Base-by-base conservation (phyloP, 805 yeast species). In the Saccharomycopsis vini region DNA sequence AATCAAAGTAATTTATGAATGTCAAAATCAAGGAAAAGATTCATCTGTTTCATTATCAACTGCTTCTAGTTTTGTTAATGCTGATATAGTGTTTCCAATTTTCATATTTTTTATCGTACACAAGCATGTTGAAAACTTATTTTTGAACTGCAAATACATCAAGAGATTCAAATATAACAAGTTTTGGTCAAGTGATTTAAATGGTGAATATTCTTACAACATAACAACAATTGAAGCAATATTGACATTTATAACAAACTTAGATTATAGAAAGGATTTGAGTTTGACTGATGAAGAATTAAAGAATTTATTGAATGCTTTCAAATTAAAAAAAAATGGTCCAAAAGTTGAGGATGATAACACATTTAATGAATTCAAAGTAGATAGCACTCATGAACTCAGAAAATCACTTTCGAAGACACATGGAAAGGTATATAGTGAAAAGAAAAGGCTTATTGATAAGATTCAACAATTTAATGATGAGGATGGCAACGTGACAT, bases 211-310 rank as follows among this genome's bases (percentile, higher is more conserved):
- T 10, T 29, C 38, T 13, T 49, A 49, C 23, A 20, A 39, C 21
- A 47, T 49, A 37, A 49, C 52, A 3, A 49, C 40, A 23, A 36
- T 49, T 6, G 47, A 46, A 28, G 52, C 52, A 6, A 23, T 44
- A 4, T 30, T 49, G 19, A 43, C 46, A 15, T 49, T 31, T 39
- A 19, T 49, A 9, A 28, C 34, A 10, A 31, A 42, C 16, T 23
- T 48, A 7, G 47, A 42, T 24, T 48, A 42, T 23, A 29, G 42
- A 33, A 31, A 39, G 26, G 51, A 48, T 21, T 42, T 48, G 36
- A 32, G 33, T 9, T 16, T 48, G 5, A 28, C 30, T 16, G 49
- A 45, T 20, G 46, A 37, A 7, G 45, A 29, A 12, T 26, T 48
- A 19, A 24, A 39, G 9, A 13, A 26, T 13, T 16, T 40, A 35